Evolutionary conservation across 1,139 yeast genomes (phyloP).

Genomic region (Ogataea hybrid): DNA sequence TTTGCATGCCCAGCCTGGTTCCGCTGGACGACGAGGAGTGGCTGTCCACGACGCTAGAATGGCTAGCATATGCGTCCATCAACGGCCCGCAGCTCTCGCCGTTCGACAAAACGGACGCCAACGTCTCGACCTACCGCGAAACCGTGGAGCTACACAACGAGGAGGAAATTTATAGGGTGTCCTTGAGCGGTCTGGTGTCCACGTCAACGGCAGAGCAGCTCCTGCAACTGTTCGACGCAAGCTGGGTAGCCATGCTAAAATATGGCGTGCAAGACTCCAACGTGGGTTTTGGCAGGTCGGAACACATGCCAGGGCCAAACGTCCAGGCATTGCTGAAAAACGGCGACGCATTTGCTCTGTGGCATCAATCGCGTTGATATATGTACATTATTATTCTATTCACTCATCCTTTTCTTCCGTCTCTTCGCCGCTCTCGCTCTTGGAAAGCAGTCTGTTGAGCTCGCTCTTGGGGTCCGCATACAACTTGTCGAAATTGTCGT

Average conservation of each 20-base stretch:
- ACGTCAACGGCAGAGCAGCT: conserved; percentile 7
- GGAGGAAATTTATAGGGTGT: conserved; percentile 13
- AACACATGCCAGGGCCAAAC: conserved; percentile 33
- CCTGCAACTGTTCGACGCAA: conserved; percentile 4
- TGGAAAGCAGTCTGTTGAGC: conserved; percentile 63
- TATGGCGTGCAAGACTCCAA: conserved; percentile 30
- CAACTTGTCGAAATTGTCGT: conserved; percentile 66
- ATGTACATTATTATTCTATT: conserved; percentile 8
- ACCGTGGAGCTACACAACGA: conserved; percentile 11
- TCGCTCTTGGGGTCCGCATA: conserved; percentile 62
- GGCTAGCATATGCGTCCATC: conserved; percentile 28
- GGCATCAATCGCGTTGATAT: conserved; percentile 19
- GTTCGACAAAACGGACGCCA: conserved; percentile 19
- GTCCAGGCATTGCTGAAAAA: conserved; percentile 21
- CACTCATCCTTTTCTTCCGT: conserved; percentile 24
- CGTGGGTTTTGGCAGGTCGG: conserved; percentile 25
- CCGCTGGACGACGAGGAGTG: conserved; percentile 21
- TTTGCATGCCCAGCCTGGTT: conserved; percentile 21
- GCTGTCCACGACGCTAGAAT: conserved; percentile 26
- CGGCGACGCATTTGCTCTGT: conserved; percentile 19
- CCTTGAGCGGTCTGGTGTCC: conserved; percentile 18
- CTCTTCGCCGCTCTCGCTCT: conserved; percentile 30
- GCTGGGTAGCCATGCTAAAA: conserved; percentile 27
- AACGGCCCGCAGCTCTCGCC: conserved; percentile 26
- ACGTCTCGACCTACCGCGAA: conserved; percentile 23